Evolutionary conservation across 495 filamentous ascomycete genomes (phyloP).

Genomic region (Aspergillus haitiensis): DNA sequence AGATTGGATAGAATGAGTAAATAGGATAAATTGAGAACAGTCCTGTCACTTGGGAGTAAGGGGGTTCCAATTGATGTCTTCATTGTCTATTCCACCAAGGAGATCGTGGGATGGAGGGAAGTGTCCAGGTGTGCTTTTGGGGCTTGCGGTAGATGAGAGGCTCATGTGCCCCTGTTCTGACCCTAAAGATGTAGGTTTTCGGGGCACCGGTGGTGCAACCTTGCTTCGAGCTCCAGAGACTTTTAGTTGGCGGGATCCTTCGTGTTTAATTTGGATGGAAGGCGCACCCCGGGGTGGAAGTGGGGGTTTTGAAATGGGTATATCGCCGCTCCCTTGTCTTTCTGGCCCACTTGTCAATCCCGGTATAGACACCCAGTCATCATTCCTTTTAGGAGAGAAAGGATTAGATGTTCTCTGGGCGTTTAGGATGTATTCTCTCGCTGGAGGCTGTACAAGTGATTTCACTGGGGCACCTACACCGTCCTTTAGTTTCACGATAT

Average conservation of each 20-base stretch:
- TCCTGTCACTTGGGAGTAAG: constrained; percentile 30
- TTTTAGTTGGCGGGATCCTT: constrained; percentile 15
- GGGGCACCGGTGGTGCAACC: constrained; percentile 34
- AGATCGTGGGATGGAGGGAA: constrained; percentile 22
- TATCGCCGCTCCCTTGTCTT: background rate
- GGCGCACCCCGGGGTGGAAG: constrained; percentile 16
- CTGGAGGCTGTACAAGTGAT: constrained; percentile 66
- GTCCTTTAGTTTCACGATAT: background rate
- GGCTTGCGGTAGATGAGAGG: background rate
- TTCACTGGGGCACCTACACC: constrained; percentile 67
- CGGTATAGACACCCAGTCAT: constrained; percentile 66
- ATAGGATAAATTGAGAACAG: too few relatives aligned
- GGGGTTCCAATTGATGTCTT: constrained; percentile 37
- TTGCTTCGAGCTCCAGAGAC: constrained; percentile 10
- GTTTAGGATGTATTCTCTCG: constrained; percentile 62
- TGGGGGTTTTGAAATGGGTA: constrained; percentile 4
- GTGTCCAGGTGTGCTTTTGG: background rate
- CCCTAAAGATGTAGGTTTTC: constrained; percentile 36
- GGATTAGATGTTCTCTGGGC: constrained; percentile 76
- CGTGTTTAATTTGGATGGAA: background rate
- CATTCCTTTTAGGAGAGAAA: constrained; percentile 64
- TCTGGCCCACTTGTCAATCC: background rate
- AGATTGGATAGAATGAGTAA: too few relatives aligned
- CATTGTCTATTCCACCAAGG: constrained; percentile 27
- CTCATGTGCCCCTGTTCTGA: constrained; percentile 9